Evolutionary conservation across 306 rosid species (phyloP), one percentile per base, ranked within the genome.

Genomic region (Fagus crenata): DNA sequence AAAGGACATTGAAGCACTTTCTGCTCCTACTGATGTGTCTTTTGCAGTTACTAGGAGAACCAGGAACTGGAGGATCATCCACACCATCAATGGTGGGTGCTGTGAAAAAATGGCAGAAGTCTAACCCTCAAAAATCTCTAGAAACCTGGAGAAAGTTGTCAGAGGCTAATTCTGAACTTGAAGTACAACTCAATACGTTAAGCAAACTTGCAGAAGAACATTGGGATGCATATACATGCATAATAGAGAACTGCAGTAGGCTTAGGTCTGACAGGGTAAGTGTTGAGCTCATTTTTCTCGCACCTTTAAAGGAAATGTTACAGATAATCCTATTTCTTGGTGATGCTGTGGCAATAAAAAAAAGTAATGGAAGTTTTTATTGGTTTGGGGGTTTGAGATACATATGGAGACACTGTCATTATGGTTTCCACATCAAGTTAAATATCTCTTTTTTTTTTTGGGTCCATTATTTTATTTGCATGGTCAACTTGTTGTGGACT

Each of bases 11-110:
- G 28, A 43, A 71, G 75, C 36, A 18, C 28, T 8, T 41, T 43
- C 35, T 76, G 76, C 43, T 33, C 43, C n/a, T 11, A 67, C 67
- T 85, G 60, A 85, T 83, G 55, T 78, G 60, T 67, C 69, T 67
- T 84, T 53, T 80, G 59, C 80, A 95, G 99, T 72, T 92, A 81
- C 93, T 95, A 69, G 99, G 99, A 81, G 99, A 95, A 84, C 97
- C 99, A 53, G 99, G 99, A 77, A 84, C 80, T 55, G 99, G 99
- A 78, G 99, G 99, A 69, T 95, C 97, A 53, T 95, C 96, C 80
- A 95, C 99, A 1, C 97, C 96, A 75, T 95, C 99, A 64, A 95
- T 95, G 99, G 97, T 95, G 61, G 97, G 97, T 81, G 90, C 97
- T 60, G 97, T 95, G 15, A 95, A 91, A 80, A 92, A 88, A 80